Conservation (phyloP, 352 stramenopile species). For the Phytophthora pluvialis region DNA sequence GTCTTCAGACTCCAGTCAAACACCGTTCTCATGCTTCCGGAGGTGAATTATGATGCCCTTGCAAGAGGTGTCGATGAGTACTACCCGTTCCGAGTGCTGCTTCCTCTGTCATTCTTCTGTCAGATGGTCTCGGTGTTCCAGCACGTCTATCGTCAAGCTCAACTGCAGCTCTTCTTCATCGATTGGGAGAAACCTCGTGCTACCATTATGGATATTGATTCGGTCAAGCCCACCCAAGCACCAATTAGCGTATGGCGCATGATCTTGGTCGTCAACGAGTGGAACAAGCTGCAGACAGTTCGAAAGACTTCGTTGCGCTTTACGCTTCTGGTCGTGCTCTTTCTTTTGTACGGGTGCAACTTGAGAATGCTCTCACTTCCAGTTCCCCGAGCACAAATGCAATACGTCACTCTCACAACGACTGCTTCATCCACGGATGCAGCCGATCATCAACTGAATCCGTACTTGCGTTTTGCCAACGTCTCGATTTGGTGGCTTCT, state of each 20-base stretch:
- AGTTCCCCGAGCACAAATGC: constrained; percentile 61
- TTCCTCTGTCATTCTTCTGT: constrained; percentile 84
- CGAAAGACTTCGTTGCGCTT: constrained; percentile 84
- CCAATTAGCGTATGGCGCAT: constrained; percentile 94
- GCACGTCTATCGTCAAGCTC: constrained; percentile 81
- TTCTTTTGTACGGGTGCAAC: constrained; percentile 88
- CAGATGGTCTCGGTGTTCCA: constrained; percentile 80
- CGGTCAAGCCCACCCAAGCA: constrained; percentile 45
- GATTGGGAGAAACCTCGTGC: constrained; percentile 93
- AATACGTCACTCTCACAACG: constrained; percentile 42
- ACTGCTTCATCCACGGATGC: constrained; percentile 7
- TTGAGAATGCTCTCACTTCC: constrained; percentile 55
- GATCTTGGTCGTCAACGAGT: constrained; percentile 95
- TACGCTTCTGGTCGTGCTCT: constrained; percentile 85
- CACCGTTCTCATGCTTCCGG: constrained; percentile 91
- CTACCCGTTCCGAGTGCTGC: constrained; percentile 81
- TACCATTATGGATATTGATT: constrained; percentile 68
- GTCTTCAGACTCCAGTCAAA: constrained; percentile 94
- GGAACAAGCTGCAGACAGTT: constrained; percentile 89
- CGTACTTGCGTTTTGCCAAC: constrained; percentile 91
- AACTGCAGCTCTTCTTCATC: constrained; percentile 91
- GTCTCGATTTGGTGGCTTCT: constrained; percentile 87
- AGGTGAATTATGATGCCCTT: constrained; percentile 55
- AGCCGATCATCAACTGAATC: constrained; percentile 65
- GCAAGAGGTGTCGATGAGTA: constrained; percentile 82